These are phyloP conservation scores for Sarocladium kiliense DNA, from an alignment of 2,329 filamentous ascomycete species.

Conservation along the genomic window DNA sequence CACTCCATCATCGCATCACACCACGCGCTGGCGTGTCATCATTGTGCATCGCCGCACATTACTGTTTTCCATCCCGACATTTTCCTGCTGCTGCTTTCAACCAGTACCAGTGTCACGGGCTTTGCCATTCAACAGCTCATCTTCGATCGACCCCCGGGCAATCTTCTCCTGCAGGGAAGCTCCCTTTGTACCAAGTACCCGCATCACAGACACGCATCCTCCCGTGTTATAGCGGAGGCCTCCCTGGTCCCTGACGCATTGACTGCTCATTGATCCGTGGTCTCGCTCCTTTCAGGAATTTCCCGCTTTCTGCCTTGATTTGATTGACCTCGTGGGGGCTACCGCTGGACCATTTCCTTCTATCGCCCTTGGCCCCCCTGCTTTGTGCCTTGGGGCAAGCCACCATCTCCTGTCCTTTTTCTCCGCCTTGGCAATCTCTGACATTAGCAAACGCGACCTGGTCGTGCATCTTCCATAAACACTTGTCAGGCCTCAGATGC, in stretches of 20 bases:
- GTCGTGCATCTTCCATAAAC: neutral
- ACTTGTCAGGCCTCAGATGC: neutral
- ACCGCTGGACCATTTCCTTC: neutral
- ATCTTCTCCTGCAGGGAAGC: too few relatives aligned
- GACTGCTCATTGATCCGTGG: neutral
- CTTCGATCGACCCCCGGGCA: too few relatives aligned
- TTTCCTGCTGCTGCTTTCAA: neutral
- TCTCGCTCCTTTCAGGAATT: neutral
- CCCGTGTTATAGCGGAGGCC: neutral
- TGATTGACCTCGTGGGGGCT: neutral
- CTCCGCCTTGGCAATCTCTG: neutral
- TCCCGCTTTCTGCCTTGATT: neutral
- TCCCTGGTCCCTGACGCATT: conserved; percentile 4
- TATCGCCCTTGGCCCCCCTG: too few relatives aligned
- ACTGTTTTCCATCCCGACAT: neutral
- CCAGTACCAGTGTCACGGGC: neutral
- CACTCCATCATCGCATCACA: neutral
- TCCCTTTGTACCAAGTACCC: too few relatives aligned
- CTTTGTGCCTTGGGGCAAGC: neutral
- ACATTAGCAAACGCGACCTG: neutral
- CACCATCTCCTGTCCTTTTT: neutral
- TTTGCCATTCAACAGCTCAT: too few relatives aligned
- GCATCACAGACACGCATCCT: too few relatives aligned
- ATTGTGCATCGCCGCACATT: neutral
- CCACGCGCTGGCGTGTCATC: neutral